Evolutionary conservation across 2,329 filamentous ascomycete species (phyloP).

Genomic region (Aspergillus amoenus): DNA sequence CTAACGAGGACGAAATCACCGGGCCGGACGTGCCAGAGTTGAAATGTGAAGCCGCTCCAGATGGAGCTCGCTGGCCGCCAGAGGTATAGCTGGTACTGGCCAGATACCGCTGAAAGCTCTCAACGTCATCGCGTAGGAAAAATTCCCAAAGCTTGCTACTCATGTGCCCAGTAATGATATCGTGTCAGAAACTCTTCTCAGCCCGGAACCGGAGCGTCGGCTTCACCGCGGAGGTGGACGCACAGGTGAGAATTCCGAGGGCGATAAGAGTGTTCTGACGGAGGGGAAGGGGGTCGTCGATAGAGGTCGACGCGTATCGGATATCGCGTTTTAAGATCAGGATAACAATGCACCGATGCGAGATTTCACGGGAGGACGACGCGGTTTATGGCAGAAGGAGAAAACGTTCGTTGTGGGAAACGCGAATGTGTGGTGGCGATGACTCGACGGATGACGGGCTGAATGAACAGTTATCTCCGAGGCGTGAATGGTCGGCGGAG

Average conservation of each 20-base stretch:
- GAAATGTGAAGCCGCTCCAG: conserved; percentile 26
- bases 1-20: conserved; percentile 31
- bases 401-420: conserved; percentile 5
- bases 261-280: conserved; percentile 31
- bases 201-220: conserved; percentile 74
- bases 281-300: conserved; percentile 10
- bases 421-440: conserved; percentile 22
- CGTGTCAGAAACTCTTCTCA: conserved; percentile 44
- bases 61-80: conserved; percentile 30
- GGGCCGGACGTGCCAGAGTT: conserved; percentile 32
- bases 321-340: neutral
- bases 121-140: conserved; percentile 97
- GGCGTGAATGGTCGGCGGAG: neutral
- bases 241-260: conserved; percentile 63
- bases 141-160: conserved; percentile 96
- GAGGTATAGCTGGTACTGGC: conserved; percentile 62
- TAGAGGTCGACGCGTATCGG: conserved; percentile 18
- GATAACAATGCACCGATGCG: neutral
- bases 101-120: conserved; percentile 86
- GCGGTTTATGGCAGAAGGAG: neutral
- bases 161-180: conserved; percentile 63
- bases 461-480: conserved; percentile 15
- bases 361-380: neutral
- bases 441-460: conserved; percentile 10
- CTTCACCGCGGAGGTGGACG: conserved; percentile 80